Evolutionary conservation across 768 basidiomycete genomes (phyloP).

Genomic region (Mycena filopes): DNA sequence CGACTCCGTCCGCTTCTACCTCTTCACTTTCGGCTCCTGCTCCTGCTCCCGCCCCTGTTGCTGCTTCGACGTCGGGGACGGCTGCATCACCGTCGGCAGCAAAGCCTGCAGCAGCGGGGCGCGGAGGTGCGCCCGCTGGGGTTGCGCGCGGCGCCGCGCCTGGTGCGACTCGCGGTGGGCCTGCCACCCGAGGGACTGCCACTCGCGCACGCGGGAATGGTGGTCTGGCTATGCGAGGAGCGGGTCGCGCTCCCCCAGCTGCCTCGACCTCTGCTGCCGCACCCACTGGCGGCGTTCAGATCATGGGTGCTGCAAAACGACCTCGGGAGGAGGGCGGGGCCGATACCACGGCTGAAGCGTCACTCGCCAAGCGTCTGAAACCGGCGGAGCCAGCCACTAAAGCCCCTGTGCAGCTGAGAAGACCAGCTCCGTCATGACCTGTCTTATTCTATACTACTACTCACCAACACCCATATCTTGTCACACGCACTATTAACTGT

Average conservation of each 20-base stretch:
- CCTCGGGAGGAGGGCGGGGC: conserved; percentile 65
- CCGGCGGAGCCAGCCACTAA: conserved; percentile 53
- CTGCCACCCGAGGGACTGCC: conserved; percentile 20
- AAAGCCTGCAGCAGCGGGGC: conserved; percentile 28
- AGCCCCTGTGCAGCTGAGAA: conserved; percentile 47
- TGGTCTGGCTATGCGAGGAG: conserved; percentile 41
- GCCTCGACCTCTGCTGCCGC: conserved; percentile 41
- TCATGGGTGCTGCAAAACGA: conserved; percentile 77
- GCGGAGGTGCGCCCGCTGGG: not conserved
- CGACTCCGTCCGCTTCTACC: conserved; percentile 40
- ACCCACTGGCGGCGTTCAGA: conserved; percentile 57
- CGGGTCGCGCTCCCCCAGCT: conserved; percentile 28
- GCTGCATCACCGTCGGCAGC: conserved; percentile 28
- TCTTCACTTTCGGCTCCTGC: conserved; percentile 26
- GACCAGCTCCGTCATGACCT: conserved; percentile 37
- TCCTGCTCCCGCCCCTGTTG: conserved; percentile 37
- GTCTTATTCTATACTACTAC: not conserved
- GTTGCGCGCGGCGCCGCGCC: conserved; percentile 34
- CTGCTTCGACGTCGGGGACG: not conserved
- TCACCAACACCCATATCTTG: not conserved
- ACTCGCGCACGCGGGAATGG: conserved; percentile 43
- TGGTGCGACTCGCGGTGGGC: conserved; percentile 37
- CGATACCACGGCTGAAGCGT: conserved; percentile 62
- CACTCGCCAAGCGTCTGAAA: conserved; percentile 75
- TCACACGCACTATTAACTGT: conserved; percentile 16